A percentile compares a stretch with the other conserved stretches of the same genome.
These are phyloP conservation scores for Globisporangium emineosum DNA, from an alignment of 352 stramenopile species.

Conservation along the genomic window DNA sequence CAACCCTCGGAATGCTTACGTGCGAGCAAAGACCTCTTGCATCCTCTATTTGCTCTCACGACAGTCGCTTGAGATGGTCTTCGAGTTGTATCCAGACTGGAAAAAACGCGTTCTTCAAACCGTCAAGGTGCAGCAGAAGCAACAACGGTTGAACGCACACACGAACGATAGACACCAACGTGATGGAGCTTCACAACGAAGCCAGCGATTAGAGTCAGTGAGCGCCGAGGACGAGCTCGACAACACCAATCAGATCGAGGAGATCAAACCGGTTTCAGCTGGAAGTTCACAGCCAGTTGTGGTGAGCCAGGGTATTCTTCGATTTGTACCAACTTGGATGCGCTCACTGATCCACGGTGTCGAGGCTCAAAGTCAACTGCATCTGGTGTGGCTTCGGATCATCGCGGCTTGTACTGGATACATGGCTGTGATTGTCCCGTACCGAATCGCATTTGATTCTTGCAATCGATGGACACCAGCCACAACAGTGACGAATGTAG, in stretches of 20 bases:
- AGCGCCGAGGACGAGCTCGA: background rate
- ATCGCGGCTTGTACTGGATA: constrained; percentile 35
- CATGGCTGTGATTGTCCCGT: constrained; percentile 44
- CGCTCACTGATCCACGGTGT: constrained; percentile 20
- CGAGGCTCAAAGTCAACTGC: constrained; percentile 34
- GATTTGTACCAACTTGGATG: constrained; percentile 10
- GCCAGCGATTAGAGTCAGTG: background rate
- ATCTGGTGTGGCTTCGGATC: constrained; percentile 43
- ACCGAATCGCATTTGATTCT: constrained; percentile 45
- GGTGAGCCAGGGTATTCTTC: constrained; percentile 1
- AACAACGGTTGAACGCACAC: constrained; percentile 25
- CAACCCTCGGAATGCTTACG: constrained; percentile 31
- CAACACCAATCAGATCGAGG: background rate
- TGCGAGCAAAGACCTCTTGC: constrained; percentile 40
- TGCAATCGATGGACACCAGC: constrained; percentile 30
- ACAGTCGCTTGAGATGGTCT: constrained; percentile 42
- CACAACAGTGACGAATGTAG: constrained; percentile 15
- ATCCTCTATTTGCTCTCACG: constrained; percentile 45
- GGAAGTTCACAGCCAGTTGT: background rate
- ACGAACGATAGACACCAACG: constrained; percentile 8
- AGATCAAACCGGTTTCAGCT: background rate
- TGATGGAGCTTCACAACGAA: background rate
- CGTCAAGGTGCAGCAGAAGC: constrained; percentile 41
- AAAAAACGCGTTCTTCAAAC: constrained; percentile 51
- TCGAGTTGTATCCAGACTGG: constrained; percentile 45